Evolutionary conservation across 2,329 filamentous ascomycete genomes (phyloP).

Genomic region (Penicillium sp.): DNA sequence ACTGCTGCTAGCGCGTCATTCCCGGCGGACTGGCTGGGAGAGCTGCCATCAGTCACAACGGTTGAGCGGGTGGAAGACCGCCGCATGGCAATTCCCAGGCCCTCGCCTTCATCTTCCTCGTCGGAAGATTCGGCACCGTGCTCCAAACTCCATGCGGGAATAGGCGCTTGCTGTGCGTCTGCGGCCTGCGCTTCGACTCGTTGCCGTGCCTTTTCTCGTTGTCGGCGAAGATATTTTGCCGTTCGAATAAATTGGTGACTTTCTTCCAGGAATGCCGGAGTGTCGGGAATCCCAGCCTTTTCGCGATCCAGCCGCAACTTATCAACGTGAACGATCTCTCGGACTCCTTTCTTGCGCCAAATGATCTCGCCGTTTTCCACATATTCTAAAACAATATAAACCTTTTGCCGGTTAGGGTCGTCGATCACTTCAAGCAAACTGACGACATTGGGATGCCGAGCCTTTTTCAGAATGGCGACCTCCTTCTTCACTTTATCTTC

Average conservation of each 20-base stretch:
- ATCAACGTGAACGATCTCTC: conserved; percentile 81
- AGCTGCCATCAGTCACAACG: conserved; percentile 54
- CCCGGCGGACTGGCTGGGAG: conserved; percentile 55
- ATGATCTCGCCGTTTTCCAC: conserved; percentile 92
- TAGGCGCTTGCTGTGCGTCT: conserved; percentile 54
- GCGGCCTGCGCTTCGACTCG: conserved; percentile 64
- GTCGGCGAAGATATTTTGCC: conserved; percentile 40
- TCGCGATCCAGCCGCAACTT: conserved; percentile 73
- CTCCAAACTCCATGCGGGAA: conserved; percentile 83
- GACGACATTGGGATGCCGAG: conserved; percentile 95
- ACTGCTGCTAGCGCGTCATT: conserved; percentile 57
- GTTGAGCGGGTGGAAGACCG: conserved; percentile 40
- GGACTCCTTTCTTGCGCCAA: conserved; percentile 87
- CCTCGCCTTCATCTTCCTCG: conserved; percentile 48
- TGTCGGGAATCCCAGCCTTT: conserved; percentile 77
- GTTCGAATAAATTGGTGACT: conserved; percentile 46
- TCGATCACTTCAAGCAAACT: conserved; percentile 96
- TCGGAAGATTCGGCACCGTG: conserved; percentile 66
- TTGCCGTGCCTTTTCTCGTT: conserved; percentile 63
- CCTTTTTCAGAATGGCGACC: conserved; percentile 98
- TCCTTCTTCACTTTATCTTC: conserved; percentile 84
- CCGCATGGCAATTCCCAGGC: conserved; percentile 34
- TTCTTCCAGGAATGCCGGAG: conserved; percentile 55
- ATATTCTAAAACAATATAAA: conserved; percentile 96
- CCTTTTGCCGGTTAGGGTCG: conserved; percentile 93